These are phyloP conservation scores for Suillus sp. DNA, from an alignment of 768 basidiomycete species.

Conservation along the genomic window DNA sequence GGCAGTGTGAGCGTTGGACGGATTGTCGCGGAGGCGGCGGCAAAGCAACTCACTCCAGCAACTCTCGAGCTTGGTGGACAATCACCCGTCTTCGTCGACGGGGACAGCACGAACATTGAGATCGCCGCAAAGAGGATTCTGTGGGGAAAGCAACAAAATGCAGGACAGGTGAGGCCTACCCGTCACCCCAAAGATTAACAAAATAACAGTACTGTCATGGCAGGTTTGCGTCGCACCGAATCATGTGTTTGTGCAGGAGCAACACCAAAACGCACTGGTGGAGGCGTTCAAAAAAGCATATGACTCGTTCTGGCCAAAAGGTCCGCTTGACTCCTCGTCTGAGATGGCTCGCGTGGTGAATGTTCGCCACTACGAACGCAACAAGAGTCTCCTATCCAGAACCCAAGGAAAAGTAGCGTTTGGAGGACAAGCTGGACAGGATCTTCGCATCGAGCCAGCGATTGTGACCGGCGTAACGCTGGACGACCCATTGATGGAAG, in stretches of 20 bases:
- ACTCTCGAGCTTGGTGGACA: constrained; percentile 44
- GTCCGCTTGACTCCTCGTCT: constrained; percentile 43
- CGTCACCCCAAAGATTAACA: background rate
- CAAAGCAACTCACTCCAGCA: constrained; percentile 43
- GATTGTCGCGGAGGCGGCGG: constrained; percentile 44
- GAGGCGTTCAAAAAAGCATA: constrained; percentile 42
- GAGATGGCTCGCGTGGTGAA: constrained; percentile 50
- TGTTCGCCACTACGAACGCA: constrained; percentile 48
- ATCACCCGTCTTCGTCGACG: constrained; percentile 42
- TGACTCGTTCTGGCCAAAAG: constrained; percentile 49
- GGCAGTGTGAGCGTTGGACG: constrained; percentile 37
- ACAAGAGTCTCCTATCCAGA: constrained; percentile 46
- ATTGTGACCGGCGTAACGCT: constrained; percentile 51
- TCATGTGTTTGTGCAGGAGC: constrained; percentile 42
- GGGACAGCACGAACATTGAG: constrained; percentile 40
- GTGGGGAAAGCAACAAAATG: constrained; percentile 62
- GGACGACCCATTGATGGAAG: constrained; percentile 58
- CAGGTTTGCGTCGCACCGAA: constrained; percentile 39
- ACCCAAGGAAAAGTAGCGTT: constrained; percentile 59
- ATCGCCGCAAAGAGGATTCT: constrained; percentile 58
- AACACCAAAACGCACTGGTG: constrained; percentile 45
- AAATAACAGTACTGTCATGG: background rate
- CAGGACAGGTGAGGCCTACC: constrained; percentile 50
- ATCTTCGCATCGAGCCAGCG: constrained; percentile 54
- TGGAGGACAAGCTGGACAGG: constrained; percentile 39